These are phyloP conservation scores for Irpex rosettiformis DNA, from an alignment of 1,284 basidiomycete genomes.

Conservation along the genomic window DNA sequence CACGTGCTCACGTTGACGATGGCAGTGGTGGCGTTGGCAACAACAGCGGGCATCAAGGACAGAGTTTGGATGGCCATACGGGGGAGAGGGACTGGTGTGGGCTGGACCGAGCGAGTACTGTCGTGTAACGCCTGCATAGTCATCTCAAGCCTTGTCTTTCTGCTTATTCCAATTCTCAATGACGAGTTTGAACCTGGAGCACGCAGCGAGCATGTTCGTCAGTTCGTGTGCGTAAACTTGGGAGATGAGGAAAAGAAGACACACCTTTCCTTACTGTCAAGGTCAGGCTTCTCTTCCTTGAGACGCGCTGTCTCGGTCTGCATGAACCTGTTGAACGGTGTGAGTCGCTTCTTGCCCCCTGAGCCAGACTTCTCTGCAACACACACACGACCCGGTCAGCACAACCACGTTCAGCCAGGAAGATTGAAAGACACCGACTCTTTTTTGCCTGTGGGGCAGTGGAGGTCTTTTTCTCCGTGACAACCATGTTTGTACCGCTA, in stretches of 20 bases:
- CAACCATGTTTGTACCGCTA: background rate
- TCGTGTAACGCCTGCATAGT: slow-evolving; percentile 1
- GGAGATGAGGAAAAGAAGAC: slow-evolving; percentile 18
- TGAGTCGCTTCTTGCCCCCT: slow-evolving; percentile 52
- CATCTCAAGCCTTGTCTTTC: slow-evolving; percentile 59
- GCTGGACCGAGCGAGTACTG: slow-evolving; percentile 7
- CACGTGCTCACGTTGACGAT: background rate
- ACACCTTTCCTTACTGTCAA: slow-evolving; percentile 70
- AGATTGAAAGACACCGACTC: slow-evolving; percentile 13
- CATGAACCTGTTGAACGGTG: slow-evolving; percentile 78
- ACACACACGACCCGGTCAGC: slow-evolving; percentile 11
- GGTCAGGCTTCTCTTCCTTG: slow-evolving; percentile 66
- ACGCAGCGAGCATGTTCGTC: slow-evolving; percentile 2
- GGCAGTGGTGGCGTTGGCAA: background rate
- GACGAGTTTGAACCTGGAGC: slow-evolving; percentile 64
- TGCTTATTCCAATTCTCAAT: slow-evolving; percentile 75
- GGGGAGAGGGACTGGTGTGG: slow-evolving; percentile 1
- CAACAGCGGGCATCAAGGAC: background rate
- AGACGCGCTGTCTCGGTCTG: slow-evolving; percentile 72
- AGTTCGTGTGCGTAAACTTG: slow-evolving; percentile 6
- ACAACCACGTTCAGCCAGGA: background rate
- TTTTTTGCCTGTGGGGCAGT: slow-evolving; percentile 24
- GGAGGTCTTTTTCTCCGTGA: slow-evolving; percentile 9
- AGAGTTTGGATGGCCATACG: background rate
- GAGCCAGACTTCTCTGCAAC: slow-evolving; percentile 16